Base-by-base conservation (phyloP, 306 rosid genomes). In the Trichosanthes cucumerina region DNA sequence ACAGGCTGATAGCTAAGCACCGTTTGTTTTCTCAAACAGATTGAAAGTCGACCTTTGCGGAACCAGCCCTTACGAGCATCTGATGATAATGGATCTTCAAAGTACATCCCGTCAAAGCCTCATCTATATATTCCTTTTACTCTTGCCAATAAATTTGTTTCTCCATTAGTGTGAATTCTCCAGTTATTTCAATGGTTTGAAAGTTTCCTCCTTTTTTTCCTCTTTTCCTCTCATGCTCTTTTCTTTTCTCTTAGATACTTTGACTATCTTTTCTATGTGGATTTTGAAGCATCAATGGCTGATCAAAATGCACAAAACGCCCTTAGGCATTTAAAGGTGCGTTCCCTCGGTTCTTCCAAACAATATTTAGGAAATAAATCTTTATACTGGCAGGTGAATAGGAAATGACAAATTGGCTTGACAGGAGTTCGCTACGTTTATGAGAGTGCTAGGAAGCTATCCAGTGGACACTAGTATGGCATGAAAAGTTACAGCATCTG, bases 211-310 rank as follows among this genome's bases (percentile, higher is more conserved):
- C 53, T 28, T 24, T 72, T 72, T 47, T 8, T 5, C 49, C 50
- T 49, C 56, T 71, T 71, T 73, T 4, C 78, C 60, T 81, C 49
- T 58, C 63, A 82, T 82, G 80, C 80, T 83, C 64, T 28, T 72
- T 54, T 79, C 56, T 72, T 83, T 33, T 75, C 80, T 75, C n/a
- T 83, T 84, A 92, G 99, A 82, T 88, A 88, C 84, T 95, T 95
- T 56, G 99, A 90, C 86, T 95, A 92, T 85, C 93, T 88, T 80
- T 95, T 95, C 81, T 95, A 92, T 84, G 96, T 91, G 82, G 99
- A 95, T 86, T 91, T 91, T 81, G 99, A 95, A 84, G 93, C 97
- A 50, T 95, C 99, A 66, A 92, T 95, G 99, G 99, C 99, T 82
- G 92, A 95, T 60, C 89, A 88, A 79, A 88, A 38, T 66, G 97